A percentile compares a stretch with the other conserved stretches of the same genome.
Evolutionary conservation across 2,329 filamentous ascomycete species (phyloP).

Genomic region (Fusarium gaditjirri): DNA sequence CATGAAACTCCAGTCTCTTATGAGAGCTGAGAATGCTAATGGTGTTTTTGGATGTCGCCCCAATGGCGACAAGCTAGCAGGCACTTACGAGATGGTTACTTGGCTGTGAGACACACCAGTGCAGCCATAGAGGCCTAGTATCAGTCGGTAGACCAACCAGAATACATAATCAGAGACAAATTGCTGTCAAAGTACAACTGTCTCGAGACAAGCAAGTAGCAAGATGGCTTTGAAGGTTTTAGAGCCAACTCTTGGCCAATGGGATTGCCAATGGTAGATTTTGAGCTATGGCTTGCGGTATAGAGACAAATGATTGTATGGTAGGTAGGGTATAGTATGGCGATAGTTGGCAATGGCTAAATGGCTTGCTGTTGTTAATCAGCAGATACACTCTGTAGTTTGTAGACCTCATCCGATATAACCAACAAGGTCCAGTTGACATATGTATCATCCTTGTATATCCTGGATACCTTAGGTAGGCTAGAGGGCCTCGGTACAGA

Average conservation of each 20-base stretch:
- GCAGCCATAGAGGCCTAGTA: constrained; percentile 15
- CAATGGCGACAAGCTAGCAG: not conserved
- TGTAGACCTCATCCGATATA: not conserved
- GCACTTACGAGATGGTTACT: constrained; percentile 19
- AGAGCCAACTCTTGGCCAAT: not conserved
- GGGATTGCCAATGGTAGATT: constrained; percentile 5
- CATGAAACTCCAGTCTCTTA: constrained; percentile 32
- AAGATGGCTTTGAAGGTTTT: constrained; percentile 3
- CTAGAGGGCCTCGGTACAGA: not conserved
- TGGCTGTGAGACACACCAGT: constrained; percentile 28
- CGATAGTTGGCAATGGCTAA: not conserved
- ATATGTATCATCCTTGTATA: not conserved
- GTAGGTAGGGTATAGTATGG: too few species aligned
- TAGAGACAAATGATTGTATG: not conserved
- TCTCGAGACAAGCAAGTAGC: constrained; percentile 2
- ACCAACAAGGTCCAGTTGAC: not conserved
- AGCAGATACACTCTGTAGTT: not conserved
- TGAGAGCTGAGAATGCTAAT: not conserved
- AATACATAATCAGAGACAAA: constrained; percentile 6
- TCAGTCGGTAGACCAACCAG: not conserved
- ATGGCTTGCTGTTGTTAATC: not conserved
- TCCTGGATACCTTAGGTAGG: not conserved
- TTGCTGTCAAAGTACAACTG: constrained; percentile 22
- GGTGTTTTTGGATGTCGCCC: constrained; percentile 1
- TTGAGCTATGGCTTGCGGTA: not conserved